These are phyloP conservation scores for Colletotrichum sp. DNA, from an alignment of 2,329 filamentous ascomycete genomes.

Conservation along the genomic window DNA sequence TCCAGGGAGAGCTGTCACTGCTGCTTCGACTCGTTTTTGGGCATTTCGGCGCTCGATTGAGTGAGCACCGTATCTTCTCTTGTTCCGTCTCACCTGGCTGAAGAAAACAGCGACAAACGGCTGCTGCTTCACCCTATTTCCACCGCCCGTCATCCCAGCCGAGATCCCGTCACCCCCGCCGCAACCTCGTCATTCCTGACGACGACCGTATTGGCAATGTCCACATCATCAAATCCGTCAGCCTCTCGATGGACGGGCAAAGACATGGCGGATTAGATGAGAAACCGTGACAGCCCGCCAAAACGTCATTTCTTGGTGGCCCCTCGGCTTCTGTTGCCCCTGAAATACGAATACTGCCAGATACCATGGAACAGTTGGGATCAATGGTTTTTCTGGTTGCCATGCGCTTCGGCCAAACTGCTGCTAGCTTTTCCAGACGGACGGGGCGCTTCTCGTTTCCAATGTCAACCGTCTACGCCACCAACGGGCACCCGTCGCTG, in stretches of 20 bases:
- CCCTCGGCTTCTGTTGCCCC: neutral
- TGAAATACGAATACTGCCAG: neutral
- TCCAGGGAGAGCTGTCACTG: neutral
- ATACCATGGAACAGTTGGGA: neutral
- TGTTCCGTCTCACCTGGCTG: constrained; percentile 6
- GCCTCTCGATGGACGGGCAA: neutral
- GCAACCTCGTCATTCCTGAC: neutral
- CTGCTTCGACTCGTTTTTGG: neutral
- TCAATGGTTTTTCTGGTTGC: neutral
- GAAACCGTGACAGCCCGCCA: neutral
- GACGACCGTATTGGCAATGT: neutral
- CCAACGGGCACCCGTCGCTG: neutral
- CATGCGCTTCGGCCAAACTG: neutral
- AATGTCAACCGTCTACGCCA: constrained; percentile 4
- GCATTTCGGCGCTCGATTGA: neutral
- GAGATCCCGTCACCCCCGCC: neutral
- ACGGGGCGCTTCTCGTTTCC: neutral
- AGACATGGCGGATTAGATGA: neutral
- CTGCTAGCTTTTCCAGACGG: neutral
- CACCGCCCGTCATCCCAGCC: neutral
- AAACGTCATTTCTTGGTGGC: neutral
- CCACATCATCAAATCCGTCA: neutral
- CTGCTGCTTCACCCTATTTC: neutral
- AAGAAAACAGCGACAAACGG: neutral
- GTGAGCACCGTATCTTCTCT: neutral